Base-by-base conservation (phyloP, 371 early-diverging fungal species). In the Mucor indicus region DNA sequence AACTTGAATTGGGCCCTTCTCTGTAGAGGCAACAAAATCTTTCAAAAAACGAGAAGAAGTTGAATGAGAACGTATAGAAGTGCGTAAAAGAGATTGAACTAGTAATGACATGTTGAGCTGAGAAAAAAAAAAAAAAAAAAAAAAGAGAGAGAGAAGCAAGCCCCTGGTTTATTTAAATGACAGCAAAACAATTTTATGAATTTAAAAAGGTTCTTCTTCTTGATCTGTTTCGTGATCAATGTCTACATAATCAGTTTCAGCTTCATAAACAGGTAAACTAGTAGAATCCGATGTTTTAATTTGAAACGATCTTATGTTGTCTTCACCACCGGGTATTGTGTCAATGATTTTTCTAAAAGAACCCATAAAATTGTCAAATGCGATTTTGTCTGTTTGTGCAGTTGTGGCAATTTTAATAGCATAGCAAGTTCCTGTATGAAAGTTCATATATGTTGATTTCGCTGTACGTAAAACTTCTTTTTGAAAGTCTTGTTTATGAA, bases 201-300 rank as follows among this genome's bases (percentile, higher is more conserved):
- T n/a, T n/a, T n/a, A n/a, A n/a, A n/a, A n/a, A n/a, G n/a, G n/a
- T 33, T 45, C 19, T 33, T 33, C 35, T 50, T 40, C 65, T 21
- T 70, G 66, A 22, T 75, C 67, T 1, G 39, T 53, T 21, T 56
- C 46, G 1, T 60, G 48, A 19, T 60, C 59, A 3, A 72, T 63
- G 4, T 60, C 55, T 20, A 45, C 67, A 23, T 58, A 61, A 37
- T 61, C 47, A 22, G 53, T 48, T 40, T 55, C 41, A 7, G 55
- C 57, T 25, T 66, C 71, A 59, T 81, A 95, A 24, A 96, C 56
- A 1, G 95, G 95, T 55, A 96, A 77, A 35, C 89, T 79, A 3
- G 80, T 66, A 10, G 93, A 91, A n/a, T 78, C 75, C 32, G 67
- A 74, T 3, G 92, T 85, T 65, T 93, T 93, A 66, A 96, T 67